A percentile compares a stretch with the other conserved stretches of the same genome.
Conservation (phyloP, 2,329 filamentous ascomycete species). For the Trichophyton equinum region DNA sequence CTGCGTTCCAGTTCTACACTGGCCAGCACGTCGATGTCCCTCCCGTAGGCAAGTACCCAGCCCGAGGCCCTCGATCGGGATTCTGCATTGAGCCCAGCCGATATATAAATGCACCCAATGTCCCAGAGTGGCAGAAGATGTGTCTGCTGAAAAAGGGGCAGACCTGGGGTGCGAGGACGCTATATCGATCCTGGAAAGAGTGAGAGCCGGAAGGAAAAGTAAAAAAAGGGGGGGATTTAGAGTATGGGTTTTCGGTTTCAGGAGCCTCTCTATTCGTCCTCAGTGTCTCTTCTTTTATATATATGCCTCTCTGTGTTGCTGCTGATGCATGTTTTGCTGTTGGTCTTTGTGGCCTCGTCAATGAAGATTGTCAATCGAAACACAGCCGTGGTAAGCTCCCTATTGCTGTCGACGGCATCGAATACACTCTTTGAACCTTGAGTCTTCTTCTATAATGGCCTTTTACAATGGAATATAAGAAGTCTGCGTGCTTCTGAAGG, state of each 20-base stretch:
- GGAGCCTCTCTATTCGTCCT: neutral
- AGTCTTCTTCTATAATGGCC: neutral
- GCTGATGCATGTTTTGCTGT: neutral
- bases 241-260: too few species aligned
- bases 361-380: neutral
- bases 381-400: neutral
- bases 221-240: too few species aligned
- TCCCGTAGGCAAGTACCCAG: conserved; percentile 45
- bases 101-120: conserved; percentile 79
- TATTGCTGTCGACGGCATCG: neutral
- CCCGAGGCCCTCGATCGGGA: conserved; percentile 55
- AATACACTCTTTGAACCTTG: neutral
- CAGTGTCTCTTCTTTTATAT: neutral
- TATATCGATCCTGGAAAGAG: conserved; percentile 76
- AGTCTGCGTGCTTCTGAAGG: neutral
- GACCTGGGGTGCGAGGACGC: conserved; percentile 65
- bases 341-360: neutral
- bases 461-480: neutral
- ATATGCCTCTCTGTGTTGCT: neutral
- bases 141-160: conserved; percentile 73
- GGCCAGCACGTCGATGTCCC: conserved; percentile 74
- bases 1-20: conserved; percentile 94
- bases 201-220: conserved; percentile 22
- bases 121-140: conserved; percentile 65
- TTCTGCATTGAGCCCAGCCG: conserved; percentile 90